Conservation (phyloP, 2,329 filamentous ascomycete species). For the Endocalyx cinctus region DNA sequence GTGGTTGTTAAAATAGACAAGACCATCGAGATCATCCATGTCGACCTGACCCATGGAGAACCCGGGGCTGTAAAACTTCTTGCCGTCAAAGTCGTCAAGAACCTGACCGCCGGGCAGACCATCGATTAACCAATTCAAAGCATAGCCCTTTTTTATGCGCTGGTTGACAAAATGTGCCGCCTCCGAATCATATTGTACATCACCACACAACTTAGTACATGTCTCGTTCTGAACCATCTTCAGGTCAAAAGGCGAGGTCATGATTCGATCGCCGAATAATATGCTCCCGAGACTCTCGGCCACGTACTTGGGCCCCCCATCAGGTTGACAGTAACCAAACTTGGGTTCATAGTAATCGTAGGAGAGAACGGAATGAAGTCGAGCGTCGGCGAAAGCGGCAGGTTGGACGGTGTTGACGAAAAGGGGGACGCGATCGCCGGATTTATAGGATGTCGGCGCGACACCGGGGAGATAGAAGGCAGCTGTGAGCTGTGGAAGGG, state of each 20-base stretch:
- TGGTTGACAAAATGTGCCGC: constrained; percentile 76
- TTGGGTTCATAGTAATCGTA: constrained; percentile 92
- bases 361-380: constrained; percentile 86
- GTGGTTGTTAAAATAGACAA: constrained; percentile 79
- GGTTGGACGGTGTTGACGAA: constrained; percentile 92
- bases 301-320: constrained; percentile 70
- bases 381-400: constrained; percentile 71
- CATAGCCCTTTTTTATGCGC: constrained; percentile 80
- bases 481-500: constrained; percentile 49
- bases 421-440: constrained; percentile 74
- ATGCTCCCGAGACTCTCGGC: constrained; percentile 93
- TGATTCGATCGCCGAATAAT: constrained; percentile 93
- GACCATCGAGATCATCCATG: constrained; percentile 43
- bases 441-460: constrained; percentile 85
- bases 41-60: constrained; percentile 68
- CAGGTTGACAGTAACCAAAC: constrained; percentile 84
- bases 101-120: constrained; percentile 89
- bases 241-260: constrained; percentile 90
- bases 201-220: constrained; percentile 76
- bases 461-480: constrained; percentile 97
- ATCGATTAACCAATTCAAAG: constrained; percentile 93
- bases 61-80: constrained; percentile 84
- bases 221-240: constrained; percentile 82
- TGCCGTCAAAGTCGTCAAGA: constrained; percentile 68
- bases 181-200: constrained; percentile 57